Percentiles rank a stretch among this genome's conserved stretches.
Conservation (phyloP, 495 filamentous ascomycete genomes). For the Viridothelium virens region DNA sequence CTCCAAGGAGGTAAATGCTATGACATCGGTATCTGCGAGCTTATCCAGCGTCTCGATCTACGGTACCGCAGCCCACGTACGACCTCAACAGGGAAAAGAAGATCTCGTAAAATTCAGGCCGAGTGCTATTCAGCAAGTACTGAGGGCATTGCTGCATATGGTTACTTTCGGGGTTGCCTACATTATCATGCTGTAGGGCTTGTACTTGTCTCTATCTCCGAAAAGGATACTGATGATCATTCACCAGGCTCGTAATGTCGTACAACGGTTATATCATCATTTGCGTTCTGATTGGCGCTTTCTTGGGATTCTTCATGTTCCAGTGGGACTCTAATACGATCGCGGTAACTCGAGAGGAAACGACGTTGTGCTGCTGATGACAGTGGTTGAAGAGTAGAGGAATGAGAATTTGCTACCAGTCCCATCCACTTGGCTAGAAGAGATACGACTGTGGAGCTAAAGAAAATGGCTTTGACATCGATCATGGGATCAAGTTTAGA, state of each 20-base stretch:
- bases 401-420: too few species aligned
- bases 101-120: slow-evolving; percentile 4
- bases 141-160: slow-evolving; percentile 58
- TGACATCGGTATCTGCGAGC: neutral
- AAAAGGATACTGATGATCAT: too few species aligned
- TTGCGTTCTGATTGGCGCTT: slow-evolving; percentile 55
- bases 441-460: too few species aligned
- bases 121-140: slow-evolving; percentile 44
- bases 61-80: too few species aligned
- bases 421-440: too few species aligned
- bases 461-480: too few species aligned
- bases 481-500: too few species aligned
- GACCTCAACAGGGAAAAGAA: too few species aligned
- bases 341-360: neutral
- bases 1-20: too few species aligned
- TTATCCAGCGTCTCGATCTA: too few species aligned
- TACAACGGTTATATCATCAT: slow-evolving; percentile 60
- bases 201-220: too few species aligned
- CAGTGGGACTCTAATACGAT: slow-evolving; percentile 41
- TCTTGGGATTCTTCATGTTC: slow-evolving; percentile 52
- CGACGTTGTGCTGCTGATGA: neutral
- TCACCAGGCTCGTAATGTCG: slow-evolving; percentile 40
- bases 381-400: too few species aligned
- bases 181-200: slow-evolving; percentile 52
- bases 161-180: slow-evolving; percentile 63